Conservation (phyloP, 1,284 basidiomycete genomes). For the Trichosporon faecale region DNA sequence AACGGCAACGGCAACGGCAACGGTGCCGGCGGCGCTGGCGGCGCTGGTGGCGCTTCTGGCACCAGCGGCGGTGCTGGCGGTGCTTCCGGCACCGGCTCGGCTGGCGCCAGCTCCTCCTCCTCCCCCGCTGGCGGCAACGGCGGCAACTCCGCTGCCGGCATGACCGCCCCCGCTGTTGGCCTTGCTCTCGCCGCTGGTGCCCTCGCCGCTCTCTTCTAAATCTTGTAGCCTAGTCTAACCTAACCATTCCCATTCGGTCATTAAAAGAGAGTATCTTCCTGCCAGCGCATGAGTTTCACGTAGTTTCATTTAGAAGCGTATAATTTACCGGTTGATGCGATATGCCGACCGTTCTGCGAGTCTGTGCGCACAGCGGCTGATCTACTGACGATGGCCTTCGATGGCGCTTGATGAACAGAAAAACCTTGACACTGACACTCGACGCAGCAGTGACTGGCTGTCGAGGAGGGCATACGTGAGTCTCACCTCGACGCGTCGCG, state of each 20-base stretch:
- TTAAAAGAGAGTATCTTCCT: conserved; percentile 9
- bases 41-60: background rate
- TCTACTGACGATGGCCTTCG: background rate
- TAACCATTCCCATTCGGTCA: background rate
- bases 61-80: background rate
- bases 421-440: background rate
- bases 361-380: background rate
- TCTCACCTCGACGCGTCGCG: background rate
- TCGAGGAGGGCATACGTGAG: background rate
- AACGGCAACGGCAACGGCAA: background rate
- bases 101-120: conserved; percentile 10
- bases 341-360: background rate
- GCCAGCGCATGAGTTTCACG: background rate
- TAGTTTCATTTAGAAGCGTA: conserved; percentile 15
- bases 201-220: conserved; percentile 34
- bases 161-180: conserved; percentile 13
- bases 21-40: background rate
- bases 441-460: background rate
- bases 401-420: background rate
- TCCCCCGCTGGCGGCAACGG: conserved; percentile 14
- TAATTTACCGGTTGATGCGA: conserved; percentile 15
- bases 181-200: conserved; percentile 25
- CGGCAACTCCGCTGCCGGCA: conserved; percentile 9
- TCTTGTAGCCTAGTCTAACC: background rate
- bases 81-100: background rate